Evolutionary conservation across 768 basidiomycete genomes (phyloP).

Genomic region (Kwoniella bestiolae): DNA sequence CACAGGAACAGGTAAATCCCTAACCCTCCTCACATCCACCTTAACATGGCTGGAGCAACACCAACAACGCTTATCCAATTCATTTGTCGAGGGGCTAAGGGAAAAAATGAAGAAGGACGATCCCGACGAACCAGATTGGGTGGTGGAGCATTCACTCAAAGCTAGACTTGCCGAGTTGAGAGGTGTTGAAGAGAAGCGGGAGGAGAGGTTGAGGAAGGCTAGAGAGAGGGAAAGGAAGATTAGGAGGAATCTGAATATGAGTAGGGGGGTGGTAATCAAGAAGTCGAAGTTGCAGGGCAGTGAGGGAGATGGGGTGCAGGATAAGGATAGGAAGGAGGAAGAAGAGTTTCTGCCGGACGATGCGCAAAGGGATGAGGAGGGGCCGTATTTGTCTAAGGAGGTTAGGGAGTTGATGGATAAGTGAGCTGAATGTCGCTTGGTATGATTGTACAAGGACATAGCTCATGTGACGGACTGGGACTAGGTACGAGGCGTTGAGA

Average conservation of each 20-base stretch:
- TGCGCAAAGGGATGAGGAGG: conserved; percentile 53
- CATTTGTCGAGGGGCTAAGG: conserved; percentile 27
- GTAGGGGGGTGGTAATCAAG: conserved; percentile 10
- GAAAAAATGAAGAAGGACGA: conserved; percentile 35
- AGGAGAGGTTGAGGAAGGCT: conserved; percentile 36
- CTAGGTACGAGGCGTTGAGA: conserved; percentile 37
- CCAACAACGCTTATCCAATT: conserved; percentile 32
- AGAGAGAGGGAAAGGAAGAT: conserved; percentile 44
- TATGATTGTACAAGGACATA: neutral
- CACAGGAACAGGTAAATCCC: conserved; percentile 56
- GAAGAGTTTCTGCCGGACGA: conserved; percentile 73
- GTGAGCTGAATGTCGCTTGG: conserved; percentile 59
- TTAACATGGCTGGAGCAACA: conserved; percentile 52
- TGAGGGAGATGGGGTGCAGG: conserved; percentile 46
- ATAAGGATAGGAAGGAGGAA: conserved; percentile 66
- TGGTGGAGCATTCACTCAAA: conserved; percentile 52
- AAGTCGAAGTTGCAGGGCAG: conserved; percentile 3
- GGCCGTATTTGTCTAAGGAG: conserved; percentile 72
- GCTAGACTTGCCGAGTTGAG: conserved; percentile 34
- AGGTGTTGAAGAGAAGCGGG: conserved; percentile 22
- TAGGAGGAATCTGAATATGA: conserved; percentile 16
- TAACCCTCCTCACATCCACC: conserved; percentile 54
- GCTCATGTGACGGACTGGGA: neutral
- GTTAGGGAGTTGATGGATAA: conserved; percentile 78
- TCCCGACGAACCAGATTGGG: conserved; percentile 55